Evolutionary conservation across 1,284 basidiomycete genomes (phyloP).

Genomic region (Marasmius fiardii): DNA sequence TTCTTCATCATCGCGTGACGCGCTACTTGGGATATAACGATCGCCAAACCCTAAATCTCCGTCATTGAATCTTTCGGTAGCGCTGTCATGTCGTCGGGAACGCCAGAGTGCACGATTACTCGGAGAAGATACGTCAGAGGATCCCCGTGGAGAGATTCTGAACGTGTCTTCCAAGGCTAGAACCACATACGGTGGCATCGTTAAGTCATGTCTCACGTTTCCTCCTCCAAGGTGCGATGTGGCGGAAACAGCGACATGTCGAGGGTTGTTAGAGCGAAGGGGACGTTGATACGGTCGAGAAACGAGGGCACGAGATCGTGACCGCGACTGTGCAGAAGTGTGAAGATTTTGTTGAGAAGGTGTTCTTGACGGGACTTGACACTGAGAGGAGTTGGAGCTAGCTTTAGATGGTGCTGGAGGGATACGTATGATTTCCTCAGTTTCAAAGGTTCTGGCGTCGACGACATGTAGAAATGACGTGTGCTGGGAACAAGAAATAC

Average conservation of each 20-base stretch:
- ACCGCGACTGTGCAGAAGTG: neutral
- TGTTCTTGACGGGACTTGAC: conserved; percentile 11
- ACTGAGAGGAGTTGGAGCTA: conserved; percentile 16
- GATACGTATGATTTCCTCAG: conserved; percentile 65
- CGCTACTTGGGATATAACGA: conserved; percentile 17
- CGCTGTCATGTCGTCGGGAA: neutral
- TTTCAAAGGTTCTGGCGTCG: conserved; percentile 78
- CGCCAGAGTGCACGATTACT: conserved; percentile 1
- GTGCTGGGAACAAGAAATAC: conserved; percentile 43
- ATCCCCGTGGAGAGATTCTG: conserved; percentile 33
- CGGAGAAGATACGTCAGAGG: neutral
- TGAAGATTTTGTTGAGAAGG: neutral
- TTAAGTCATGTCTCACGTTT: conserved; percentile 18
- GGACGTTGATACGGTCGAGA: conserved; percentile 10
- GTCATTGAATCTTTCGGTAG: neutral
- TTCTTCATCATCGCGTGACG: conserved; percentile 33
- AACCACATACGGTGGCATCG: conserved; percentile 33
- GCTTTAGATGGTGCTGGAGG: conserved; percentile 33
- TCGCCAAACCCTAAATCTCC: conserved; percentile 1
- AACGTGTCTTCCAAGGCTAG: conserved; percentile 56
- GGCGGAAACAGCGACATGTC: conserved; percentile 17
- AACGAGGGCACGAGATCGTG: conserved; percentile 3
- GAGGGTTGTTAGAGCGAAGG: conserved; percentile 3
- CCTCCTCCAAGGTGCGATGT: conserved; percentile 12
- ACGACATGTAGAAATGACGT: conserved; percentile 72